Evolutionary conservation across 2,329 filamentous ascomycete species (phyloP), one percentile per base, ranked within the genome.

Genomic region (Beauveria rudraprayagi): DNA sequence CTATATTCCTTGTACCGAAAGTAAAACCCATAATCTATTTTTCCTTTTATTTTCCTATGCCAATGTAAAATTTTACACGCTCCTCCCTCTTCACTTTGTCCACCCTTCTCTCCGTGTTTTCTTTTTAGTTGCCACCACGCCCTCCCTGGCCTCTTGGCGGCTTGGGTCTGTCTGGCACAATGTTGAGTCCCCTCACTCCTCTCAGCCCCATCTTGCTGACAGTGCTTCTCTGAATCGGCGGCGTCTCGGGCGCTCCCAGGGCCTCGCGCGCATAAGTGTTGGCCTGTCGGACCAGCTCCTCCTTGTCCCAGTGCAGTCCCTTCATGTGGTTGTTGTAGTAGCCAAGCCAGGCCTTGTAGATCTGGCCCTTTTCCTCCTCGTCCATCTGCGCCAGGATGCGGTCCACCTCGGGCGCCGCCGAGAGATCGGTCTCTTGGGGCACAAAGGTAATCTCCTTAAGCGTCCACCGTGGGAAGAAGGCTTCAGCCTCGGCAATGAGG

Each of bases 201-300:
- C 77, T 78, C 53, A 86, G 67, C 0, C 82, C 82, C 83, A 85
- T 85, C 75, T 85, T 85, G 9, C 76, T 72, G 5, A 83, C 76
- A 0, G 74, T 78, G 44, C 69, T 75, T 69, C 79, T 80, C 63
- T 73, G 70, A 1, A 86, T 70, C 1, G 70, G 51, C 0, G 83
- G 83, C 1, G 77, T 73, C 60, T 80, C 78, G 1, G 77, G 70
- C 1, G 76, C 71, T 8, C 77, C 76, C 3, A 86, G 73, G 1
- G 78, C 80, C 0, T 78, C 69, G 0, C 72, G 67, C 0, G 82
- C 82, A 64, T 76, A 83, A 2, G 67, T 67, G 67, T 85, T 85
- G 48, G 74, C 83, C 65, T 81, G 71, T 7, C 68, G 65, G 0
- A 86, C 83, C 5, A 85, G 69, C 56, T 76, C 69, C 17, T 70